A percentile compares a stretch with the other conserved stretches of the same genome.
Evolutionary conservation across 306 rosid genomes (phyloP).

Genomic region (Hippophae tibetana): DNA sequence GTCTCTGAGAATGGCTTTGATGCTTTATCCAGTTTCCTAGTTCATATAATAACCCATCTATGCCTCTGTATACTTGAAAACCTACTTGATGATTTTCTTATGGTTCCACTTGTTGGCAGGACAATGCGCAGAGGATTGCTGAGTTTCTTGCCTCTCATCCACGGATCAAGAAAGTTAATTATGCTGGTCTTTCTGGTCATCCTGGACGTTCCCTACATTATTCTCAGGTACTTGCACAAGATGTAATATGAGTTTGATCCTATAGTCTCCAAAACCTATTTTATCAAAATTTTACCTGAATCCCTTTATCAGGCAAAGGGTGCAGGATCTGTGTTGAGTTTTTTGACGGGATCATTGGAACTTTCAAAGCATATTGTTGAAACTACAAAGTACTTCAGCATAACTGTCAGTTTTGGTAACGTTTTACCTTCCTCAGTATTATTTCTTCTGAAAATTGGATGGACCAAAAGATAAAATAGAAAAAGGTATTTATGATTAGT

Average conservation of each 20-base stretch:
- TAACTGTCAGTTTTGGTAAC: slow-evolving; percentile 92
- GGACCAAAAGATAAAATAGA: no score
- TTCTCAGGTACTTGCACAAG: slow-evolving; percentile 50
- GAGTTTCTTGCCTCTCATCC: slow-evolving; percentile 81
- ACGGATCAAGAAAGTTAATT: slow-evolving; percentile 62
- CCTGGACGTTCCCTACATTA: slow-evolving; percentile 70
- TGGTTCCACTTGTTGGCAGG: slow-evolving; percentile 35
- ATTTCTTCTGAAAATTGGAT: not conserved
- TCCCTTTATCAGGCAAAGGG: slow-evolving; percentile 63
- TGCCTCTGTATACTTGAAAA: not conserved
- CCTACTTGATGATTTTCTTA: not conserved
- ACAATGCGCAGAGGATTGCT: slow-evolving; percentile 84
- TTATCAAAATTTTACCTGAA: slow-evolving; percentile 9
- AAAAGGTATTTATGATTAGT: no score
- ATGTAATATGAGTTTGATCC: no score
- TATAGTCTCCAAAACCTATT: not conserved
- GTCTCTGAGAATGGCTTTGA: not conserved
- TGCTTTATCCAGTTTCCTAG: not conserved
- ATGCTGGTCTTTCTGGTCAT: slow-evolving; percentile 67
- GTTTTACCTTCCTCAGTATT: not conserved
- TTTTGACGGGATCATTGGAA: slow-evolving; percentile 69
- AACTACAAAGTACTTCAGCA: slow-evolving; percentile 76
- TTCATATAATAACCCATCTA: not conserved
- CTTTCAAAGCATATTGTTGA: slow-evolving; percentile 88
- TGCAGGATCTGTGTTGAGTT: slow-evolving; percentile 89